Conservation (phyloP, 2,329 filamentous ascomycete species). For the Clarireedia sp. region DNA sequence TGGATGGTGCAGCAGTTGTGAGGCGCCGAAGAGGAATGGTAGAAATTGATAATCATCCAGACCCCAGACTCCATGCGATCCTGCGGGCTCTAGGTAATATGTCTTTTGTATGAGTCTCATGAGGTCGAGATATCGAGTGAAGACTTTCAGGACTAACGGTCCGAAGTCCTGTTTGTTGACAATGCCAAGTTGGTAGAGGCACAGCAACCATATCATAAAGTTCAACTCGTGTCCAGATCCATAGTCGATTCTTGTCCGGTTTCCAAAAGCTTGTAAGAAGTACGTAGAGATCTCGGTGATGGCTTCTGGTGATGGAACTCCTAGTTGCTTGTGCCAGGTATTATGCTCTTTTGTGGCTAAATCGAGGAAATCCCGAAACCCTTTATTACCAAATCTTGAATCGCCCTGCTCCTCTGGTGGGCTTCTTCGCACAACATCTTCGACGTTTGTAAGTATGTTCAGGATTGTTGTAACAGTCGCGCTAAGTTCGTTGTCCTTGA, state of each 20-base stretch:
- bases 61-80: slow-evolving; percentile 96
- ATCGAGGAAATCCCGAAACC: slow-evolving; percentile 77
- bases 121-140: slow-evolving; percentile 71
- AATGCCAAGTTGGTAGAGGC: slow-evolving; percentile 70
- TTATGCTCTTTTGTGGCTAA: slow-evolving; percentile 45
- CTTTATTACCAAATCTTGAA: slow-evolving; percentile 89
- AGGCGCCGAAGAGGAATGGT: slow-evolving; percentile 89
- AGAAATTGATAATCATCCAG: slow-evolving; percentile 96
- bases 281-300: slow-evolving; percentile 71
- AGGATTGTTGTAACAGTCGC: slow-evolving; percentile 56
- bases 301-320: slow-evolving; percentile 43
- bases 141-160: slow-evolving; percentile 67
- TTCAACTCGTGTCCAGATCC: slow-evolving; percentile 96
- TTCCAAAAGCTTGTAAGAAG: slow-evolving; percentile 76
- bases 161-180: slow-evolving; percentile 61
- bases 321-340: slow-evolving; percentile 57
- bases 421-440: slow-evolving; percentile 56
- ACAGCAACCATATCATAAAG: slow-evolving; percentile 94
- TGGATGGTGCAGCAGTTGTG: slow-evolving; percentile 77
- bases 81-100: slow-evolving; percentile 95
- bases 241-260: slow-evolving; percentile 83
- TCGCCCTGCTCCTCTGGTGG: slow-evolving; percentile 81
- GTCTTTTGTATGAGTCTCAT: slow-evolving; percentile 85
- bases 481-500: slow-evolving; percentile 49
- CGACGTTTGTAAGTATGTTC: slow-evolving; percentile 60